phyloP scores from a whole-genome alignment of 2,329 filamentous ascomycete species.

The Aspergillus bombycis region DNA sequence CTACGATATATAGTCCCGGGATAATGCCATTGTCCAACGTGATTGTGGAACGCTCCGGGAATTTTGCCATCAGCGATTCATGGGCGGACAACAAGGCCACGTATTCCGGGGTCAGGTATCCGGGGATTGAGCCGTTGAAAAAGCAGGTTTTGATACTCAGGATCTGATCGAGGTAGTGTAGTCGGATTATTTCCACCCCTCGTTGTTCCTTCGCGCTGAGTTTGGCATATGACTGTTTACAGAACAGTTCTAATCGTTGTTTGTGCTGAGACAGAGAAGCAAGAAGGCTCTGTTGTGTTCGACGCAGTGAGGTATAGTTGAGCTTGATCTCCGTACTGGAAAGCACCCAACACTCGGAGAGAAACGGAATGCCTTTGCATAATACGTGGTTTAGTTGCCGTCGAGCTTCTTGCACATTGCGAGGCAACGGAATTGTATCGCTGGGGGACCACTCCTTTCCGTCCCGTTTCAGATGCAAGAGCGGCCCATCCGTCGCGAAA shows the following conservation, averaged over 20 bases:
- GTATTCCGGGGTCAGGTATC: not conserved
- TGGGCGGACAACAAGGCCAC: not conserved
- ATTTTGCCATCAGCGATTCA: not conserved
- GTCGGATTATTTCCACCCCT: not conserved
- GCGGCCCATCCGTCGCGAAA: not conserved
- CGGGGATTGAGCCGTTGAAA: not conserved
- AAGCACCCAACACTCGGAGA: not conserved
- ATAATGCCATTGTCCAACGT: slow-evolving; percentile 1
- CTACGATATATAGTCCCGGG: not conserved
- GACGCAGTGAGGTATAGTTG: not conserved
- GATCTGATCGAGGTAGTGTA: slow-evolving; percentile 5
- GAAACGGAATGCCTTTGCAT: not conserved
- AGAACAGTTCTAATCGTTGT: not conserved
- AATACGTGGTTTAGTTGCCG: not conserved
- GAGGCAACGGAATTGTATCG: not conserved
- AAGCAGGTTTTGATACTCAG: slow-evolving; percentile 9
- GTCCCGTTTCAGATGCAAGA: not conserved
- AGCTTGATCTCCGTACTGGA: not conserved
- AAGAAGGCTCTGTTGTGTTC: slow-evolving; percentile 4
- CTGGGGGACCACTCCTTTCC: not conserved
- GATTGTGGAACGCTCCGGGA: slow-evolving; percentile 1
- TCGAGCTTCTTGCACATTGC: not conserved
- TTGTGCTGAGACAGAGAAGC: not conserved
- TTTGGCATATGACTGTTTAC: not conserved
- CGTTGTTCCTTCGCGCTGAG: slow-evolving; percentile 1